phyloP scores from a whole-genome alignment of 257 asterid species.

The Gentiana macrophylla region DNA sequence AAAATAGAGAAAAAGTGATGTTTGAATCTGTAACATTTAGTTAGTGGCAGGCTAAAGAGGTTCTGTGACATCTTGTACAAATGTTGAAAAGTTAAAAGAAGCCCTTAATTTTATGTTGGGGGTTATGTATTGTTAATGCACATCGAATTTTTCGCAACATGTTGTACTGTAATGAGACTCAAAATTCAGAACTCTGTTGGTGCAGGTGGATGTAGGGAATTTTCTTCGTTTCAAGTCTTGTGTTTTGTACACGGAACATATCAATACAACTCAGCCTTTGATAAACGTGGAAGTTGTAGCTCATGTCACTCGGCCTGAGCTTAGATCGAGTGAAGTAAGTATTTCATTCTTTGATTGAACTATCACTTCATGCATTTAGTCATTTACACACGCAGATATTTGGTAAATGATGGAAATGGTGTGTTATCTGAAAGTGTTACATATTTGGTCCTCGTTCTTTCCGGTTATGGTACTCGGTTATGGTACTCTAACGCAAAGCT shows the following conservation, averaged over 20 bases:
- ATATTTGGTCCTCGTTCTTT: neutral
- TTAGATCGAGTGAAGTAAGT: constrained; percentile 70
- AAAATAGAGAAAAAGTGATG: too few species aligned
- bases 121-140: neutral
- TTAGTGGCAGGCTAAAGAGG: too few species aligned
- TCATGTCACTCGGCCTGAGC: constrained; percentile 82
- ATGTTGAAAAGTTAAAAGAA: neutral
- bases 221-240: constrained; percentile 86
- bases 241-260: constrained; percentile 71
- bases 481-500: too few species aligned
- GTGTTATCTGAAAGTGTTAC: neutral
- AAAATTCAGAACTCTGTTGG: constrained; percentile 7
- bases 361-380: neutral
- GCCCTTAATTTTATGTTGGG: neutral
- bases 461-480: neutral
- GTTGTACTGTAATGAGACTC: neutral
- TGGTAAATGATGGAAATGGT: neutral
- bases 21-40: too few species aligned
- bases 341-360: neutral
- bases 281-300: constrained; percentile 92
- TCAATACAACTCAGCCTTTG: constrained; percentile 44
- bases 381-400: neutral
- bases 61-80: neutral
- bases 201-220: constrained; percentile 93
- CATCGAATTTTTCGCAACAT: too few species aligned